Evolutionary conservation across 495 filamentous ascomycete genomes (phyloP).

Genomic region (Cenococcum geophilum): DNA sequence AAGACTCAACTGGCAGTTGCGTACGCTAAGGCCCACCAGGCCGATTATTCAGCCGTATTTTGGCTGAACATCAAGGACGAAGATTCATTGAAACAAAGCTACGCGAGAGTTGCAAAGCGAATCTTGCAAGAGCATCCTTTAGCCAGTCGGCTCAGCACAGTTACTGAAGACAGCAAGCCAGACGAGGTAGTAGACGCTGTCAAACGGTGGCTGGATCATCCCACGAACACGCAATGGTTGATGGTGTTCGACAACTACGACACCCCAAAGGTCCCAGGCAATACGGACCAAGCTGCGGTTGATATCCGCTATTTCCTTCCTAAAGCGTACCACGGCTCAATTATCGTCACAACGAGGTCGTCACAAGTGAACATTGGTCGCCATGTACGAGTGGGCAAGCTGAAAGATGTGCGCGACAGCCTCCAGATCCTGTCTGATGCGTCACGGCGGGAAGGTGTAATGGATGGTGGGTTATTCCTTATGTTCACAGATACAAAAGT

Average conservation of each 20-base stretch:
- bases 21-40: constrained; percentile 15
- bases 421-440: constrained; percentile 38
- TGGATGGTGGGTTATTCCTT: constrained; percentile 13
- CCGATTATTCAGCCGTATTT: constrained; percentile 16
- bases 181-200: constrained; percentile 33
- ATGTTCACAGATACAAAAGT: neutral
- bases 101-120: constrained; percentile 30
- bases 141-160: constrained; percentile 17
- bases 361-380: constrained; percentile 34
- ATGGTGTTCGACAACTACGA: constrained; percentile 36
- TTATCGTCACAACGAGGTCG: constrained; percentile 44
- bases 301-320: constrained; percentile 40
- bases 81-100: constrained; percentile 39
- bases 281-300: constrained; percentile 17
- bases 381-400: constrained; percentile 34
- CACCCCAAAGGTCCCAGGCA: constrained; percentile 28
- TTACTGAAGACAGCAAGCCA: constrained; percentile 20
- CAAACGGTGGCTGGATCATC: constrained; percentile 36
- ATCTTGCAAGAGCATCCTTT: constrained; percentile 33
- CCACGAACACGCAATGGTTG: constrained; percentile 34
- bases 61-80: constrained; percentile 30
- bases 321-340: constrained; percentile 35
- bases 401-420: constrained; percentile 34
- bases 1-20: too few relatives aligned
- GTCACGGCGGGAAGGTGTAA: constrained; percentile 33